Conservation (phyloP, 352 stramenopile genomes). For the Phytophthora fragariae region DNA sequence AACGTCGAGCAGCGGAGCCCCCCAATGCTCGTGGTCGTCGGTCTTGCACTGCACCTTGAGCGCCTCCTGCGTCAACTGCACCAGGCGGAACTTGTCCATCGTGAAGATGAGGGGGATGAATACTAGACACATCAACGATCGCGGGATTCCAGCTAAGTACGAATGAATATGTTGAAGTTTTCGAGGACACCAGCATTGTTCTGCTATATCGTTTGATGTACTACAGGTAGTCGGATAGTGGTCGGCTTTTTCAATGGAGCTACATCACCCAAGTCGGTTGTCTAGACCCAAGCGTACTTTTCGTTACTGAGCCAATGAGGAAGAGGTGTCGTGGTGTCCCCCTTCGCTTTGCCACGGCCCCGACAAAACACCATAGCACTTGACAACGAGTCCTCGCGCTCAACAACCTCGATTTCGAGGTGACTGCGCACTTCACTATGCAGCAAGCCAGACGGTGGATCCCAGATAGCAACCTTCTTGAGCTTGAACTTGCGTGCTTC, state of each 20-base stretch:
- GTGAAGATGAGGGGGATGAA: neutral
- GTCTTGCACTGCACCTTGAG: constrained; percentile 65
- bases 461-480: constrained; percentile 51
- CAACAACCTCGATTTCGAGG: constrained; percentile 44
- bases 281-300: constrained; percentile 61
- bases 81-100: constrained; percentile 51
- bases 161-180: constrained; percentile 1
- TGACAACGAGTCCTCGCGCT: constrained; percentile 65
- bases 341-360: neutral
- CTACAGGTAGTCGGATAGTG: neutral
- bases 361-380: constrained; percentile 59
- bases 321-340: constrained; percentile 1
- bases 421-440: constrained; percentile 22
- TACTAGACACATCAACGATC: constrained; percentile 5
- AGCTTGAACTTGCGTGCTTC: constrained; percentile 56
- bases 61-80: constrained; percentile 58
- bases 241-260: neutral
- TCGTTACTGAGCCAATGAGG: constrained; percentile 53
- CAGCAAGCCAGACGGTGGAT: constrained; percentile 38
- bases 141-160: constrained; percentile 5
- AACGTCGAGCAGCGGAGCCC: constrained; percentile 39
- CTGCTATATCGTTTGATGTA: neutral
- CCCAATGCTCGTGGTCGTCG: constrained; percentile 64
- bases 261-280: neutral
- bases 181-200: neutral